These are phyloP conservation scores for Aspergillus quadrilineatus DNA, from an alignment of 2,329 filamentous ascomycete genomes.

Conservation along the genomic window DNA sequence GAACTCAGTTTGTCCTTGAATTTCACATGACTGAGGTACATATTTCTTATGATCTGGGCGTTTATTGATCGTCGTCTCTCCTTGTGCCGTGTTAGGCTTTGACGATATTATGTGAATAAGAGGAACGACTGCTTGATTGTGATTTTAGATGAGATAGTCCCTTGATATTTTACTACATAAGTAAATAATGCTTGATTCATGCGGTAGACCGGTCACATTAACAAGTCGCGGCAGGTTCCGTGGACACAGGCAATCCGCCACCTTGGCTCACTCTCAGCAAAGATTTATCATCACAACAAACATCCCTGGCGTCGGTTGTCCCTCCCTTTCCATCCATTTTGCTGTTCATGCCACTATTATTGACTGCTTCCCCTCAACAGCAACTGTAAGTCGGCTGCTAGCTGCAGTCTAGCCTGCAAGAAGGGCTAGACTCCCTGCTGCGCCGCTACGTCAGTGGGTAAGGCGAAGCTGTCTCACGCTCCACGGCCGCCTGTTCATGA, in stretches of 20 bases:
- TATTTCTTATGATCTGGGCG: background rate
- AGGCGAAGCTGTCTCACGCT: conserved; percentile 2
- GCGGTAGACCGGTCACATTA: background rate
- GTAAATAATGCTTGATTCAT: no score
- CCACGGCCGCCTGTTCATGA: background rate
- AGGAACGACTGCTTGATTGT: conserved; percentile 24
- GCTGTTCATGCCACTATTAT: background rate
- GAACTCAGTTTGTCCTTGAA: background rate
- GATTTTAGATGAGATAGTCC: conserved; percentile 3
- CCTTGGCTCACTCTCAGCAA: background rate
- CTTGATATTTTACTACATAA: background rate
- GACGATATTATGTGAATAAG: conserved; percentile 30
- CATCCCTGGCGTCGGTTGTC: background rate
- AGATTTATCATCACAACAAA: background rate
- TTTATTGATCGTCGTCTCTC: conserved; percentile 6
- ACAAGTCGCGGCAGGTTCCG: background rate
- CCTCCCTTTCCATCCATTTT: background rate
- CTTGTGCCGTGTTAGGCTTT: conserved; percentile 8
- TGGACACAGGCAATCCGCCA: background rate
- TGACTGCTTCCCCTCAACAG: background rate
- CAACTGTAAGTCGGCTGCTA: background rate
- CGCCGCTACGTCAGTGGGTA: conserved; percentile 12
- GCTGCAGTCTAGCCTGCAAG: conserved; percentile 1
- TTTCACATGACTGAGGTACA: background rate
- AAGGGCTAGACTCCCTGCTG: conserved; percentile 8